phyloP scores from a whole-genome alignment of 2,329 filamentous ascomycete genomes.

The Raffaelea albimanens region DNA sequence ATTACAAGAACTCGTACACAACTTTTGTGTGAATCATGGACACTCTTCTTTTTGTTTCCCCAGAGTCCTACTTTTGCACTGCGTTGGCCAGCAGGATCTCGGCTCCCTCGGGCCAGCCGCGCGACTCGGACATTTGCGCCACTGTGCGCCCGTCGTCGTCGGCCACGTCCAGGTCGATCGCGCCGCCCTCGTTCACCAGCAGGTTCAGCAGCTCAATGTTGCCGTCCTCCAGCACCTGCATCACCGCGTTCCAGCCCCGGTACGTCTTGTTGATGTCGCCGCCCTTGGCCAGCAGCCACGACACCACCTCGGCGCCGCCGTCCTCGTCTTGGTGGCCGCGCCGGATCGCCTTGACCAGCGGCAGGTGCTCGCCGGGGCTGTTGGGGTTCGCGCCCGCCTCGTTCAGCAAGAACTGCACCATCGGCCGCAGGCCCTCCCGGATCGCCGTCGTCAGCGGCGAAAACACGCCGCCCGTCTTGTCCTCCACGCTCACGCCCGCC shows the following conservation, averaged over 20 bases:
- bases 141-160: slow-evolving; percentile 26
- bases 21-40: too few species aligned
- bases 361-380: slow-evolving; percentile 57
- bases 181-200: slow-evolving; percentile 26
- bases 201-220: slow-evolving; percentile 44
- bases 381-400: slow-evolving; percentile 16
- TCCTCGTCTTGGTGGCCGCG: slow-evolving; percentile 45
- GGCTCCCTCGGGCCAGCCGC: slow-evolving; percentile 50
- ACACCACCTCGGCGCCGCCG: slow-evolving; percentile 46
- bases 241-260: slow-evolving; percentile 55
- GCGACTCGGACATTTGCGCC: slow-evolving; percentile 46
- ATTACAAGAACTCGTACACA: too few species aligned
- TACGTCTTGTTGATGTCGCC: slow-evolving; percentile 61
- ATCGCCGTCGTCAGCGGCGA: slow-evolving; percentile 27
- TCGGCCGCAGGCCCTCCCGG: slow-evolving; percentile 34
- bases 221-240: slow-evolving; percentile 57
- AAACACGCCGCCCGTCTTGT: slow-evolving; percentile 65
- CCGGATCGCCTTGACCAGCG: slow-evolving; percentile 60
- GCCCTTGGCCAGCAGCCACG: slow-evolving; percentile 46
- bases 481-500: slow-evolving; percentile 58
- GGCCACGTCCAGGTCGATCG: slow-evolving; percentile 15
- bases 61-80: slow-evolving; percentile 1
- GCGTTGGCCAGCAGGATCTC: slow-evolving; percentile 27
- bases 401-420: slow-evolving; percentile 36
- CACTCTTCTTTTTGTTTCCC: too few species aligned